phyloP scores from a whole-genome alignment of 768 basidiomycete species.

The Astraeus odoratus region DNA sequence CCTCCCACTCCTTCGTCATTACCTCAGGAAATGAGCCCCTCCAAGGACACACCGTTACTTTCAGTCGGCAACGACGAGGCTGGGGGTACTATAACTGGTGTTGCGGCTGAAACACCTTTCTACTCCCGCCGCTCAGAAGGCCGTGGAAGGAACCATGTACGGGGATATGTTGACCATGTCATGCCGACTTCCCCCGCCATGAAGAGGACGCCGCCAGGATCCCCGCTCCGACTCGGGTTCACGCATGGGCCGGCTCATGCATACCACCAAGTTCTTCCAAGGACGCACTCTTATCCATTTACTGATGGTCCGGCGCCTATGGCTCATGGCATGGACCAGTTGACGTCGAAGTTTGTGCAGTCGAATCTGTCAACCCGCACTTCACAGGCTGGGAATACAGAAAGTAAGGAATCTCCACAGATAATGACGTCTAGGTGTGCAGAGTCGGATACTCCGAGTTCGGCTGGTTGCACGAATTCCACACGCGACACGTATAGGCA shows the following conservation, averaged over 20 bases:
- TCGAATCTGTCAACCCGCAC: constrained; percentile 11
- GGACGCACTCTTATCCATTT: constrained; percentile 34
- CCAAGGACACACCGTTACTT: constrained; percentile 4
- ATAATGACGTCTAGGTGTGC: constrained; percentile 36
- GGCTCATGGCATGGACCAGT: constrained; percentile 8
- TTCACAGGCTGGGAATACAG: constrained; percentile 10
- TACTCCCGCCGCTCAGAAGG: constrained; percentile 9
- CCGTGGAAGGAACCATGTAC: constrained; percentile 43
- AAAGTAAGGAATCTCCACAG: constrained; percentile 39
- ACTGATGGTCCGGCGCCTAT: not conserved
- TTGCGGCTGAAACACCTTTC: constrained; percentile 6
- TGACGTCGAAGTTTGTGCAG: no score
- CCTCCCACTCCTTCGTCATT: constrained; percentile 19
- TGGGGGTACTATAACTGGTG: not conserved
- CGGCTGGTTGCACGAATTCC: constrained; percentile 33
- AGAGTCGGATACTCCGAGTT: constrained; percentile 37
- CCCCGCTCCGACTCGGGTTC: constrained; percentile 28
- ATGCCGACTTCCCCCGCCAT: constrained; percentile 26
- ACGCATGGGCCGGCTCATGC: constrained; percentile 14
- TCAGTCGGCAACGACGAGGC: constrained; percentile 6
- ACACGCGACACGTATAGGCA: constrained; percentile 42
- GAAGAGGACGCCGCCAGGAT: constrained; percentile 44
- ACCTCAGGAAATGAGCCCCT: constrained; percentile 6
- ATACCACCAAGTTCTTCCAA: constrained; percentile 17
- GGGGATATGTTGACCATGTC: constrained; percentile 47